Evolutionary conservation across 768 basidiomycete genomes (phyloP), one percentile per base, ranked within the genome.

Genomic region (Russula virescens): DNA sequence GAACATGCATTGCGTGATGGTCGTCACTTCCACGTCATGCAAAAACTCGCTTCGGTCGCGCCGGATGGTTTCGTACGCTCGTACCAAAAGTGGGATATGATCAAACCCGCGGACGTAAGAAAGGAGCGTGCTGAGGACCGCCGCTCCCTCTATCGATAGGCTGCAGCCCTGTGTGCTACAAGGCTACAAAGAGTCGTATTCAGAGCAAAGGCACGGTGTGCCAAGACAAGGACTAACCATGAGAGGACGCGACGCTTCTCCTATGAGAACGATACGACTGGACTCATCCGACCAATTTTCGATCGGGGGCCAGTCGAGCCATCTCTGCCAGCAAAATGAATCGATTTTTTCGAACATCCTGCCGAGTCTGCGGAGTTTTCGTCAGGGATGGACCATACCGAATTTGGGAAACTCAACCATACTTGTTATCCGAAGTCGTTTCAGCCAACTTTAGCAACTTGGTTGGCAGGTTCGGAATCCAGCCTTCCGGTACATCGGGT

Each of bases 201-300:
- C 25, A 53, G 28, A 43, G 11, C 4, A 28, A 10, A 21, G 38
- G 16, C 16, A 23, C n/a, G 53, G 35, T 2, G 13, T 6, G 16
- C 42, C 23, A 6, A 10, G 11, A 11, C 21, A 11, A 16, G 34
- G 23, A 61, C 66, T 40, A 31, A 68, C 66, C 5, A 63, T 54
- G 23, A 66, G 52, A 6, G 66, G 66, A 25, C 52, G 61, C 3
- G 66, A 54, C 2, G 66, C 61, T 50, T 68, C 66, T 23, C 66
- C 66, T 11, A 61, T 35, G 25, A 68, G 64, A 31, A 66, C 65
- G 3, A 68, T 59, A 13, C 60, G 58, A 25, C 18, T 26, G 0
- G 66, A 66, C n/a, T 59, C 58, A 59, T 68, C 66, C 7, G 65
- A 62, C 66, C 66, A 68, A 38, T 62, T 57, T 55, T 66, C 58